Conservation (phyloP, 805 yeast species). For the Yarrowia porcina region DNA sequence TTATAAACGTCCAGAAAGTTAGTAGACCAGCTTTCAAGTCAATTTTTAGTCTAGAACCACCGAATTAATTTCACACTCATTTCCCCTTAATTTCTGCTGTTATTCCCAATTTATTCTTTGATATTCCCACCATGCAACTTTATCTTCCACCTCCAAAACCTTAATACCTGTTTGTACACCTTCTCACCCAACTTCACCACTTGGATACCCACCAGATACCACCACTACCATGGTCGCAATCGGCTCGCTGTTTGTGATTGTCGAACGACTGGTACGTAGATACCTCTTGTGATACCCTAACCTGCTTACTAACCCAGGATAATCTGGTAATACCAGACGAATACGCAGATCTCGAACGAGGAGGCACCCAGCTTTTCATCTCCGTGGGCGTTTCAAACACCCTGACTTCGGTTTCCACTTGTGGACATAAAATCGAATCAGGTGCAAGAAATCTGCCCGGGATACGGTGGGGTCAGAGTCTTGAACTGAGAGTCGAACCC, state of each 20-base stretch:
- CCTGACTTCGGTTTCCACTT: neutral
- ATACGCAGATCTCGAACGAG: neutral
- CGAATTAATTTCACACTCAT: too few relatives aligned
- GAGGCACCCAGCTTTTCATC: neutral
- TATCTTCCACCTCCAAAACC: too few relatives aligned
- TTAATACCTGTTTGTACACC: too few relatives aligned
- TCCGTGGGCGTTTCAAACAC: slow-evolving; percentile 12
- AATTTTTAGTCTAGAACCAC: too few relatives aligned
- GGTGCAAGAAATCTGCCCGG: neutral
- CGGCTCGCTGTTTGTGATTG: slow-evolving; percentile 2
- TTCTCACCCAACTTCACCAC: neutral
- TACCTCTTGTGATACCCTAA: neutral
- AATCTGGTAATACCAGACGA: slow-evolving; percentile 14
- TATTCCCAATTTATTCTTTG: too few relatives aligned
- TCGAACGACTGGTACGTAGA: neutral
- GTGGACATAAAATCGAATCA: neutral
- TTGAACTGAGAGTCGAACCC: neutral
- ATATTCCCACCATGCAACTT: too few relatives aligned
- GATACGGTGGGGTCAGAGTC: slow-evolving; percentile 1
- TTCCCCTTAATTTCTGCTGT: too few relatives aligned
- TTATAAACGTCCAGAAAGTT: too few relatives aligned
- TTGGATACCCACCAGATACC: neutral
- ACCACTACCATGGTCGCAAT: neutral
- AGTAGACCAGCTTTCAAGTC: too few relatives aligned
- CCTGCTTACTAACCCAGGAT: neutral